Conservation (phyloP, 495 filamentous ascomycete genomes). For the Neurospora africana region DNA sequence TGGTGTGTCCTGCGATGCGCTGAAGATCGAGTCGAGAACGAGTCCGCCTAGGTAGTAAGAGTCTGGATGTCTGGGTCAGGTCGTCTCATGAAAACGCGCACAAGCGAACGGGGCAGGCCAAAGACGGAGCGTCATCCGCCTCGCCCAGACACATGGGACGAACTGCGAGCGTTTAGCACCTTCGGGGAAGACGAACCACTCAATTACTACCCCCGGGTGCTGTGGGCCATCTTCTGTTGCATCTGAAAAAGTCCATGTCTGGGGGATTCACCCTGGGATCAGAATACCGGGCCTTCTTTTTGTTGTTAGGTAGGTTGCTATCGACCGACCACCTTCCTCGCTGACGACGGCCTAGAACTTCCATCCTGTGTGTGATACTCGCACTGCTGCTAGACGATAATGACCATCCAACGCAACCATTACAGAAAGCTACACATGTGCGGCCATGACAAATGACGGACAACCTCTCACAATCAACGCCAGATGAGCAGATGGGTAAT, state of each 20-base stretch:
- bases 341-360: neutral
- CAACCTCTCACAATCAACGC: neutral
- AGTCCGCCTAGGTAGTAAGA: neutral
- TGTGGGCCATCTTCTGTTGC: neutral
- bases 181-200: neutral
- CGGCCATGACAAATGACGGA: neutral
- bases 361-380: neutral
- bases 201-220: neutral
- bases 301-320: neutral
- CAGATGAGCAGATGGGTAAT: neutral
- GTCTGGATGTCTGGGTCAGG: neutral
- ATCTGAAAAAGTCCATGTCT: neutral
- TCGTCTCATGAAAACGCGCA: neutral
- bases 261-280: neutral
- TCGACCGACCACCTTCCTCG: neutral
- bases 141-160: slow-evolving; percentile 11
- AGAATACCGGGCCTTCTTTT: neutral
- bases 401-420: neutral
- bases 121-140: neutral
- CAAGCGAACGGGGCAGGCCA: neutral
- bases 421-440: neutral
- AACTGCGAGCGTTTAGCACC: neutral
- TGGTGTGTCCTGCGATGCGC: neutral
- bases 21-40: neutral
- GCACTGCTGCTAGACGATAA: neutral